phyloP scores from a whole-genome alignment of 495 filamentous ascomycete genomes.

The Trypethelium eluteriae region DNA sequence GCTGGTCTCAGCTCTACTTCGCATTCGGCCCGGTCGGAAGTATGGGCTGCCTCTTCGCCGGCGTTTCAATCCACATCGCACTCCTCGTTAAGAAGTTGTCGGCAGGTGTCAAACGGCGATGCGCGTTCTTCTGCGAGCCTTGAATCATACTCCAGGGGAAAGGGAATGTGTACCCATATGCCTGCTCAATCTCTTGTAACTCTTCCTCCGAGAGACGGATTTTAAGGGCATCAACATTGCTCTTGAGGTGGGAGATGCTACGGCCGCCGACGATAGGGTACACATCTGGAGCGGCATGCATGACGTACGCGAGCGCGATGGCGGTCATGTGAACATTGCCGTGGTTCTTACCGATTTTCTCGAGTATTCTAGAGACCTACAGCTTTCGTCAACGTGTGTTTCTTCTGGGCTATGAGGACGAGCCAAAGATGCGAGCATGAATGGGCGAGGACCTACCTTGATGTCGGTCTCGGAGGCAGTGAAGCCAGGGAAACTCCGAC shows the following conservation, averaged over 20 bases:
- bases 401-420: background rate
- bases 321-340: slow-evolving; percentile 36
- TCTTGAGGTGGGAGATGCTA: slow-evolving; percentile 59
- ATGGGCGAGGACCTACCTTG: background rate
- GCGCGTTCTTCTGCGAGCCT: slow-evolving; percentile 7
- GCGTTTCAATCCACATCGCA: slow-evolving; percentile 3
- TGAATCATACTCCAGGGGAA: slow-evolving; percentile 43
- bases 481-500: slow-evolving; percentile 11
- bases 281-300: slow-evolving; percentile 64
- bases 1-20: background rate
- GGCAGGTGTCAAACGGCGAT: background rate
- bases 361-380: slow-evolving; percentile 34
- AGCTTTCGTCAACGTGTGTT: slow-evolving; percentile 14
- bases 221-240: slow-evolving; percentile 58
- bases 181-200: slow-evolving; percentile 57
- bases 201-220: slow-evolving; percentile 53
- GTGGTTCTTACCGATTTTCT: slow-evolving; percentile 50
- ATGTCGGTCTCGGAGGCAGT: background rate
- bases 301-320: slow-evolving; percentile 66
- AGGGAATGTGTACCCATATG: slow-evolving; percentile 53
- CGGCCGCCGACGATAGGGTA: slow-evolving; percentile 67
- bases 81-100: slow-evolving; percentile 8
- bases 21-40: background rate
- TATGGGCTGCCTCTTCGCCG: slow-evolving; percentile 8
- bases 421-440: no score